Conservation (phyloP, 176 grass and related monocot genomes). For the Zoysia pacifica region DNA sequence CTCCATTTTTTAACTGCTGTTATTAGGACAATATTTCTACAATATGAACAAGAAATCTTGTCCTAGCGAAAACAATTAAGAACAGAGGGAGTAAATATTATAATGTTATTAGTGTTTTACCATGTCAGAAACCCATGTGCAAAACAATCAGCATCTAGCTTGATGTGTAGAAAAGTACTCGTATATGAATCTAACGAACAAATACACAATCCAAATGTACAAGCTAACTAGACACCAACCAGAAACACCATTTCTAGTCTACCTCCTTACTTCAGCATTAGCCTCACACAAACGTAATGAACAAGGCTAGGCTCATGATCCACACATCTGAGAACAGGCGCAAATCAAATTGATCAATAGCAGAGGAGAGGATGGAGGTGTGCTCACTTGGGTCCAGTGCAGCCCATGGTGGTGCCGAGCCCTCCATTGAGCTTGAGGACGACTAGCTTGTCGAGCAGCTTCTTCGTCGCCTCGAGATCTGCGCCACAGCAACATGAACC, state of each 20-base stretch:
- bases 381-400: constrained; percentile 95
- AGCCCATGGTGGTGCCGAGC: constrained; percentile 94
- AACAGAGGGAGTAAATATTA: background rate
- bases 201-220: background rate
- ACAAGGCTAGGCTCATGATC: constrained; percentile 3
- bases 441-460: constrained; percentile 89
- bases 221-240: background rate
- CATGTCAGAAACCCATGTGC: background rate
- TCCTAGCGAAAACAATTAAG: too few species aligned
- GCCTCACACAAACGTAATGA: background rate
- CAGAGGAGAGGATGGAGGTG: background rate
- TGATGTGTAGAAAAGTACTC: background rate
- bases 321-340: background rate
- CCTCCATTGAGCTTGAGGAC: constrained; percentile 99
- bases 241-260: background rate
- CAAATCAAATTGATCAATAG: background rate
- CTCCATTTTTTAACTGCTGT: too few species aligned
- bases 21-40: too few species aligned
- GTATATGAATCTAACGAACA: background rate
- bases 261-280: background rate
- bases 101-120: background rate
- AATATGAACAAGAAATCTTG: too few species aligned
- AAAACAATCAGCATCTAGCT: constrained; percentile 20
- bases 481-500: constrained; percentile 33
- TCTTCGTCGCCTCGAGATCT: constrained; percentile 84